These are phyloP conservation scores for Populus trichocarpa DNA, from an alignment of 441 rosid genomes.

Conservation along the genomic window DNA sequence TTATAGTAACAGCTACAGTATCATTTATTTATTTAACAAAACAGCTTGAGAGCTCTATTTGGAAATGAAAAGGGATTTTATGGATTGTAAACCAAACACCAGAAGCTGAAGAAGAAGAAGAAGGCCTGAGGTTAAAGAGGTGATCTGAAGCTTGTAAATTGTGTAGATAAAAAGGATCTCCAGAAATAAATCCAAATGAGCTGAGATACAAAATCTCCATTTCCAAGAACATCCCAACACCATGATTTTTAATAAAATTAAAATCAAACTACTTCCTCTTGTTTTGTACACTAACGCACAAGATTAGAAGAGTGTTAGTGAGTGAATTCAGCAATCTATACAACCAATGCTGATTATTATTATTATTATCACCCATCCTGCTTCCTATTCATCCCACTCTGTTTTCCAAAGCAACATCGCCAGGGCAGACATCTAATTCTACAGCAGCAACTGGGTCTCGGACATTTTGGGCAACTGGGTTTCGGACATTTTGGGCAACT, in stretches of 20 bases:
- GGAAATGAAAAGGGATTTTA: too few species aligned
- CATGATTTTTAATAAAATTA: conserved; percentile 9
- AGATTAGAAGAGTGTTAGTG: conserved; percentile 25
- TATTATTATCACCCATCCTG: conserved; percentile 26
- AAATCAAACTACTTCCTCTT: conserved; percentile 20
- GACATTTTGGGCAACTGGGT: conserved; percentile 31
- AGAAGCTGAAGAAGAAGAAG: too few species aligned
- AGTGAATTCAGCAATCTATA: conserved; percentile 29
- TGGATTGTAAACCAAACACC: too few species aligned
- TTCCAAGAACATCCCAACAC: conserved; percentile 20
- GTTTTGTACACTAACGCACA: conserved; percentile 26
- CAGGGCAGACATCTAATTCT: conserved; percentile 37
- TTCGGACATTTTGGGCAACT: conserved; percentile 24
- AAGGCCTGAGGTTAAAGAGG: too few species aligned
- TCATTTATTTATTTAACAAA: too few species aligned
- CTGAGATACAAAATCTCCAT: conserved; percentile 4
- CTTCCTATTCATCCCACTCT: conserved; percentile 27
- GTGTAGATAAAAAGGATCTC: background rate
- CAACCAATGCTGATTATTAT: conserved; percentile 14
- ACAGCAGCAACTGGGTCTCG: conserved; percentile 28
- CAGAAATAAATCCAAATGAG: background rate
- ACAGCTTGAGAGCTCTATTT: too few species aligned
- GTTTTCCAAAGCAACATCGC: conserved; percentile 32
- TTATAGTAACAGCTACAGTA: too few species aligned
- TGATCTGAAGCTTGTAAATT: background rate